A percentile compares a stretch with the other conserved stretches of the same genome.
Evolutionary conservation across 139 green algal genomes (phyloP).

Genomic region (Coelastrella sp.): DNA sequence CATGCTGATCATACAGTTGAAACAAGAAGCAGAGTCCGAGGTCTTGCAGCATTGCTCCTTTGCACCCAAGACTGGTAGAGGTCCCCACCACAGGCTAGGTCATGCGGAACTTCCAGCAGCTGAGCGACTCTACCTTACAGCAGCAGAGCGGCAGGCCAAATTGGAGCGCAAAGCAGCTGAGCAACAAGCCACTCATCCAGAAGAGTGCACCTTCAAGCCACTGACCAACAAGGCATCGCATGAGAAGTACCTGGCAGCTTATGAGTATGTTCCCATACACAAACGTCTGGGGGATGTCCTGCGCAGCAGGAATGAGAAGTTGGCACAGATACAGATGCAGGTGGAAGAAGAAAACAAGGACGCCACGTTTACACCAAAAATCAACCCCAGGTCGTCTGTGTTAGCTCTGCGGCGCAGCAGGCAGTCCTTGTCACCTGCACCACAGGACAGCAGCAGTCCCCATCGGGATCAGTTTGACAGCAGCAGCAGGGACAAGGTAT

Average conservation of each 20-base stretch:
- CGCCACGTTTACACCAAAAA: constrained; percentile 18
- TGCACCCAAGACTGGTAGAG: constrained; percentile 23
- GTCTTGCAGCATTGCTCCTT: constrained; percentile 36
- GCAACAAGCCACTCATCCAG: background rate
- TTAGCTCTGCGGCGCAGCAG: constrained; percentile 25
- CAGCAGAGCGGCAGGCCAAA: constrained; percentile 6
- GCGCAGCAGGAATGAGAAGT: constrained; percentile 58
- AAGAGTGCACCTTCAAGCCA: constrained; percentile 39
- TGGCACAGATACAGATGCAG: constrained; percentile 47
- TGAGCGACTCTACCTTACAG: constrained; percentile 36
- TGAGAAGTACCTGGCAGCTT: background rate
- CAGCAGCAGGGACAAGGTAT: constrained; percentile 31
- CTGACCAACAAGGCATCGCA: constrained; percentile 5
- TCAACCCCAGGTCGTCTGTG: constrained; percentile 24
- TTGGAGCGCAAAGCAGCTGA: constrained; percentile 24
- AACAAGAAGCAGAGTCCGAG: constrained; percentile 1
- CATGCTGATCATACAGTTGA: constrained; percentile 36
- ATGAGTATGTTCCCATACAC: constrained; percentile 57
- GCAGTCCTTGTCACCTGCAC: background rate
- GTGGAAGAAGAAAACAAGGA: background rate
- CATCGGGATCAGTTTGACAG: background rate
- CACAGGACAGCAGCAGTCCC: background rate
- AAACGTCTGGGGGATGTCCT: constrained; percentile 57
- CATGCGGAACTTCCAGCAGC: background rate
- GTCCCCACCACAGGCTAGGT: background rate